Base-by-base conservation (phyloP, 257 asterid genomes). In the Galeopsis tetrahit region DNA sequence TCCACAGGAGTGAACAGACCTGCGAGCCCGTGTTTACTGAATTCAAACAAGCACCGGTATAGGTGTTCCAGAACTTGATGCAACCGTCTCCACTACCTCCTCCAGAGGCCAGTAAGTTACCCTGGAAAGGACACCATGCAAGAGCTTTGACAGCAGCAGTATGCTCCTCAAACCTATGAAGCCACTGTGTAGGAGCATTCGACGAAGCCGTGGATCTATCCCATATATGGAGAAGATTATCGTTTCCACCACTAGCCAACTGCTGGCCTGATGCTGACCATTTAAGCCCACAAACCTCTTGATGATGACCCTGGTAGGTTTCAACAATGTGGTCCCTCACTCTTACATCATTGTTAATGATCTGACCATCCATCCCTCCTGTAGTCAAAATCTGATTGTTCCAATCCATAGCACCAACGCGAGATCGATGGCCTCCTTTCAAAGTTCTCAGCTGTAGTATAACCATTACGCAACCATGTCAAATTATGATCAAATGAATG, bases 211-310 rank as follows among this genome's bases (percentile, higher is more conserved):
- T 21, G 28, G 28, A 21, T 62, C 88, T 69, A 82, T 91, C 97
- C 97, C 97, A 91, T 77, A 91, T 85, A 80, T 89, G 94, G 75
- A 87, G 90, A 65, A 87, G 85, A 70, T 89, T 89, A 35, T 89
- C 92, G 7, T 89, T 89, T 11, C 96, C 97, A 35, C 97, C 97
- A 6, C 96, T 89, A 4, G 97, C 97, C 74, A 91, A 69, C 40
- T 88, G 94, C 78, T 83, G 90, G n/a, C 97, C 96, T 0, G 96
- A 91, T 39, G 94, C 84, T 3, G 97, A 91, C 97, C 97, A 89
- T 73, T 87, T 91, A 7, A 91, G 87, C 33, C 97, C 94, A 63
- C 96, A 91, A 32, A 91, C 96, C 82, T 91, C 92, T 73, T 89
- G 97, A 34, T 83, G 82, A 57, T 91, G 97, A 55, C 92, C 97